These are phyloP conservation scores for Mallotus japonicus DNA, from an alignment of 441 rosid genomes.

Conservation along the genomic window DNA sequence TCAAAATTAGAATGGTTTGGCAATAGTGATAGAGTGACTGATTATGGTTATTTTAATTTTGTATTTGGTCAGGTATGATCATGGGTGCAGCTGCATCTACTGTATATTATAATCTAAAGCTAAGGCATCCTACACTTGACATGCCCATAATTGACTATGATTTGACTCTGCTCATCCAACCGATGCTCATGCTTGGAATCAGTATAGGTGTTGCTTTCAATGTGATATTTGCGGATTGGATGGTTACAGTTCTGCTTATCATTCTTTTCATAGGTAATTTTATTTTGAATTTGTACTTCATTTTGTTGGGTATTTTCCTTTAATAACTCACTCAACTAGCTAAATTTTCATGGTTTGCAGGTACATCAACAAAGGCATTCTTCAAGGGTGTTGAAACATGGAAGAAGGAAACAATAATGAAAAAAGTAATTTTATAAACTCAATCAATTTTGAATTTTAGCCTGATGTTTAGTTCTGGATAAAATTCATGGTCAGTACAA, in stretches of 20 bases:
- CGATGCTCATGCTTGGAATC: slow-evolving; percentile 67
- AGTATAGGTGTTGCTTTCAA: slow-evolving; percentile 64
- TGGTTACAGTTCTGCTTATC: slow-evolving; percentile 65
- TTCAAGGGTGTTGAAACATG: slow-evolving; percentile 62
- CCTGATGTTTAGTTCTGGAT: neutral
- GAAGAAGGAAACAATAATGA: slow-evolving; percentile 59
- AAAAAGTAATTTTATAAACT: slow-evolving; percentile 33
- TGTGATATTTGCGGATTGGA: slow-evolving; percentile 68
- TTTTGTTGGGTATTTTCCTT: neutral
- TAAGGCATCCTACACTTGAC: slow-evolving; percentile 60
- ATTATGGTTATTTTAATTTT: slow-evolving; percentile 6
- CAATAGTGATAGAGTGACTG: neutral
- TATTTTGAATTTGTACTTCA: neutral
- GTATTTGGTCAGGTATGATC: slow-evolving; percentile 51
- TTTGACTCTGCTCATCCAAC: slow-evolving; percentile 63
- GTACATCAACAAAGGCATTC: slow-evolving; percentile 57
- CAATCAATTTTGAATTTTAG: neutral
- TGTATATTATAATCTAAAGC: slow-evolving; percentile 53
- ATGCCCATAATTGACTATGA: slow-evolving; percentile 65
- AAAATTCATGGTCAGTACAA: neutral
- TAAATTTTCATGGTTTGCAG: slow-evolving; percentile 26
- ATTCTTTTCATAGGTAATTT: slow-evolving; percentile 48
- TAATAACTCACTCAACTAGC: neutral
- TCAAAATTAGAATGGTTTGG: neutral
- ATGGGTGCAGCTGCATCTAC: slow-evolving; percentile 63